Evolutionary conservation across 306 rosid genomes (phyloP).

Genomic region (Sphenostylis stenocarpa): DNA sequence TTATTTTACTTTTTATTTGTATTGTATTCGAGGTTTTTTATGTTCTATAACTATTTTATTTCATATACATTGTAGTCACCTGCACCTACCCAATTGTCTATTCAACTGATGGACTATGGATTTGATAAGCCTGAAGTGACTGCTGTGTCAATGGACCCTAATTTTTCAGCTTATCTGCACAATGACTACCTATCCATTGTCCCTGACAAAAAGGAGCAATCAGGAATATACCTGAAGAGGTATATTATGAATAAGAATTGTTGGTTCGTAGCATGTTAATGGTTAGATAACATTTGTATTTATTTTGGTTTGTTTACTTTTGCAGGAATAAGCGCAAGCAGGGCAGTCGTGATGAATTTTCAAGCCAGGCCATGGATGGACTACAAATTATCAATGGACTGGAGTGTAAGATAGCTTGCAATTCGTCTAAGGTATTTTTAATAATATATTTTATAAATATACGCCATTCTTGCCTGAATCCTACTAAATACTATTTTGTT

Average conservation of each 20-base stretch:
- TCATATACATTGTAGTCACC: conserved; percentile 56
- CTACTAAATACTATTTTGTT: neutral
- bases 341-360: conserved; percentile 60
- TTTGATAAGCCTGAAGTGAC: conserved; percentile 94
- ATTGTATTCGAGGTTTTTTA: neutral
- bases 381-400: conserved; percentile 74
- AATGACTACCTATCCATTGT: conserved; percentile 75
- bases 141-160: conserved; percentile 94
- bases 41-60: conserved; percentile 10
- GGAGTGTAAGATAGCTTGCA: conserved; percentile 98
- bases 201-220: conserved; percentile 66
- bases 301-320: conserved; percentile 25
- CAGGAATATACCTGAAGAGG: conserved; percentile 89
- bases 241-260: conserved; percentile 36
- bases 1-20: neutral
- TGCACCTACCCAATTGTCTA: conserved; percentile 62
- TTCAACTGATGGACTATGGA: conserved; percentile 92
- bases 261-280: conserved; percentile 21
- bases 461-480: neutral
- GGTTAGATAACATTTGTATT: conserved; percentile 31
- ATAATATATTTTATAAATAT: too few relatives aligned
- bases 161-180: conserved; percentile 80
- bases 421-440: conserved; percentile 74
- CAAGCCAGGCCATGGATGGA: conserved; percentile 77
- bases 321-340: conserved; percentile 73